Base-by-base conservation (phyloP, 768 basidiomycete genomes). In the Tephrocybe sp. region DNA sequence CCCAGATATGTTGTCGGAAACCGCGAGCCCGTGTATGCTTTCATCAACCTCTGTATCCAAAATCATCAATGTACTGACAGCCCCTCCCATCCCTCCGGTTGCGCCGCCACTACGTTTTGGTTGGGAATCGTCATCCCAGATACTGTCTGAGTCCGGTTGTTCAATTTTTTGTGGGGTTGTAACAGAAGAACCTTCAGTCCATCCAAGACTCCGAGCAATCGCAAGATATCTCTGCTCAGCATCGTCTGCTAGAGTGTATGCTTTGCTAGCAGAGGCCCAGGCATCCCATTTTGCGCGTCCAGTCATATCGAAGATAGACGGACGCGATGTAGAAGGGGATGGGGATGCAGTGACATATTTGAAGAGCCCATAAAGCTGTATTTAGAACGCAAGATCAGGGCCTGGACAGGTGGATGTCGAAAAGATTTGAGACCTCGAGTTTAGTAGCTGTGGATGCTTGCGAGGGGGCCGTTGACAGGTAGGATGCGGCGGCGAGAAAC, bases 241-340 rank as follows among this genome's bases (percentile, higher is more conserved):
- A 25, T 80, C 79, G 12, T 58, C 56, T 3, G 59, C 59, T n/a
- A 62, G 66, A 14, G 64, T 64, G 55, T 84, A 86, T 14, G 65
- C 71, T 58, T 79, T 76, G 6, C 77, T 79, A 10, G 74, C 66
- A 11, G 69, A 60, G 42, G 62, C 75, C 91, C 91, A 93, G 2
- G 90, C 88, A 63, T 93, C 89, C 90, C 90, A 93, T 64, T 93
- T 93, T 2, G 90, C 89, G 17, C 88, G 74, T 14, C 86, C 89
- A 2, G 85, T 76, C 67, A 88, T 75, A 59, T 93, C 90, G 64
- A 93, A 88, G 36, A 93, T 71, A 18, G 83, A 85, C 3, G 91
- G 91, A 2, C 86, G 80, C 12, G 81, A 62, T 25, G 72, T 74
- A 33, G 68, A 73, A 11, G 90, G 91, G 3, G 42, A 53, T 4